A percentile compares a stretch with the other conserved stretches of the same genome.
Evolutionary conservation across 441 rosid species (phyloP).

Genomic region (Capsella rubella): DNA sequence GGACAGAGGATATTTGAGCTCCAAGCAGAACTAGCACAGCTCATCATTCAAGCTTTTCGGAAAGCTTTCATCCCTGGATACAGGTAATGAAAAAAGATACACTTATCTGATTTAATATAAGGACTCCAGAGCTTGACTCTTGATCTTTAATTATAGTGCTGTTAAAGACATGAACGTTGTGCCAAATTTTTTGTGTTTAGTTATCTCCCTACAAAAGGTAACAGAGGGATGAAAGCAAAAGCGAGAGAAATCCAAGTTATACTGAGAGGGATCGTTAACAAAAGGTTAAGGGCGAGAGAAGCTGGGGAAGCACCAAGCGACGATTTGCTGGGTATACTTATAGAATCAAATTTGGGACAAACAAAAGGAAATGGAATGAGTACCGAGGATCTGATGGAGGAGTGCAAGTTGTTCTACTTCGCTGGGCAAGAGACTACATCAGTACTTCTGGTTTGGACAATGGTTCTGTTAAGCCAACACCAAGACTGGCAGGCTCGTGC

Average conservation of each 20-base stretch:
- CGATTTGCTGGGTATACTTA: constrained; percentile 46
- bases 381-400: constrained; percentile 48
- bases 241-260: constrained; percentile 34
- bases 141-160: background rate
- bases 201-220: constrained; percentile 42
- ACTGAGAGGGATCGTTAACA: constrained; percentile 42
- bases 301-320: constrained; percentile 41
- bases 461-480: constrained; percentile 46
- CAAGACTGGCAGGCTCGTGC: constrained; percentile 50
- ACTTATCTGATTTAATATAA: background rate
- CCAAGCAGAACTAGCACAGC: constrained; percentile 42
- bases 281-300: constrained; percentile 43
- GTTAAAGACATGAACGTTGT: background rate
- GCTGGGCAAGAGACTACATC: constrained; percentile 55
- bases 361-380: constrained; percentile 48
- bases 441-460: constrained; percentile 48
- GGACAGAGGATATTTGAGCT: constrained; percentile 58
- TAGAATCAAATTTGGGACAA: constrained; percentile 46
- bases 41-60: constrained; percentile 19
- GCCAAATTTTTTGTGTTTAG: constrained; percentile 2
- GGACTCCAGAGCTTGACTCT: background rate
- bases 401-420: constrained; percentile 50
- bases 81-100: constrained; percentile 37
- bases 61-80: constrained; percentile 52
- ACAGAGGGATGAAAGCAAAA: constrained; percentile 38